phyloP scores from a whole-genome alignment of 1,284 basidiomycete genomes.

The Volvariella surrecta region DNA sequence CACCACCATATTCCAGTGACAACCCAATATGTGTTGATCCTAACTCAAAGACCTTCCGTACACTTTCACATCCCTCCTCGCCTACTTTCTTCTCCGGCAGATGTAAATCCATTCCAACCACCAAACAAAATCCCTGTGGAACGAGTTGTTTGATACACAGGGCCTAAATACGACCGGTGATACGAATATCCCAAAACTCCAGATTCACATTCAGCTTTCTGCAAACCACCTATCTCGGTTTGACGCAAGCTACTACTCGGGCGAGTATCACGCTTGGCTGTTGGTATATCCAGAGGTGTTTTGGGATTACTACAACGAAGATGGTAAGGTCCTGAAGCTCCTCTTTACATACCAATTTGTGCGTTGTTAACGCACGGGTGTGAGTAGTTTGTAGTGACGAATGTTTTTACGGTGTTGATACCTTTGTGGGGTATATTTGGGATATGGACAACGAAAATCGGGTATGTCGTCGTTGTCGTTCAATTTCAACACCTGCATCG shows the following conservation, averaged over 20 bases:
- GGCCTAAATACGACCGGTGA: conserved; percentile 74
- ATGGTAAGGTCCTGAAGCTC: conserved; percentile 41
- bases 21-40: conserved; percentile 70
- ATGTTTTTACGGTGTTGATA: conserved; percentile 68
- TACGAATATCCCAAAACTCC: conserved; percentile 72
- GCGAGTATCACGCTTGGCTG: conserved; percentile 65
- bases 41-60: conserved; percentile 69
- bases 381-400: conserved; percentile 63
- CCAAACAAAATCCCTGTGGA: no score
- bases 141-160: conserved; percentile 34
- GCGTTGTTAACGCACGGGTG: neutral
- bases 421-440: conserved; percentile 85
- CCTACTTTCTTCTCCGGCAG: conserved; percentile 74
- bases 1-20: conserved; percentile 76
- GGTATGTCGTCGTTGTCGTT: conserved; percentile 29
- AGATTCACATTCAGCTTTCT: conserved; percentile 69
- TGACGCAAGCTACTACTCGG: conserved; percentile 65
- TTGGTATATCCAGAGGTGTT: conserved; percentile 76
- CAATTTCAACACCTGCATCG: neutral
- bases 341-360: neutral
- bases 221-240: conserved; percentile 69
- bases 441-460: conserved; percentile 70
- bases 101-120: conserved; percentile 33
- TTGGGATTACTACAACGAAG: conserved; percentile 67
- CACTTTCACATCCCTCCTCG: conserved; percentile 68